These are phyloP conservation scores for Neurospora discreta DNA, from an alignment of 495 filamentous ascomycete genomes.

Conservation along the genomic window DNA sequence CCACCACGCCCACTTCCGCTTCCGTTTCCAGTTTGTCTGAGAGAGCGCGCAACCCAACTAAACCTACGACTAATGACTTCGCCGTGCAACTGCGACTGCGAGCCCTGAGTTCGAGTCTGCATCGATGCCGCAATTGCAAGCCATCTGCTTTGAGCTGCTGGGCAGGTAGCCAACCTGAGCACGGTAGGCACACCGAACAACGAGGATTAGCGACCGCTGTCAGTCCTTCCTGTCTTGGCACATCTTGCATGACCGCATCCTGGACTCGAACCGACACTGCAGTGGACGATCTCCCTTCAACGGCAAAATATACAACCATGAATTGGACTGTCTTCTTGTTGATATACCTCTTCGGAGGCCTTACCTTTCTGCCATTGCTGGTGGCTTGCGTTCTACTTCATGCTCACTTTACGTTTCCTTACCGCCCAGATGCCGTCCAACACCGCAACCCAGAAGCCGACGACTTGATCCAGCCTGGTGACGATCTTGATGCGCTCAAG, in stretches of 20 bases:
- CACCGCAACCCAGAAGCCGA: constrained; percentile 16
- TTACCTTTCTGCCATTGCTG: constrained; percentile 79
- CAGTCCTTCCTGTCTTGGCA: background rate
- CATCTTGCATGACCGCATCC: background rate
- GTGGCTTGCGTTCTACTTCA: constrained; percentile 52
- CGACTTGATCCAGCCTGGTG: constrained; percentile 36
- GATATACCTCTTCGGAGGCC: constrained; percentile 76
- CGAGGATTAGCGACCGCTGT: background rate
- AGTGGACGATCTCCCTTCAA: background rate
- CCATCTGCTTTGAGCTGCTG: background rate
- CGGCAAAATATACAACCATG: constrained; percentile 41
- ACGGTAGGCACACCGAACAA: background rate
- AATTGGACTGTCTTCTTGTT: constrained; percentile 56
- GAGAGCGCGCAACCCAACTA: background rate
- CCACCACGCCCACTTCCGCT: background rate
- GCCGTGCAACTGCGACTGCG: background rate
- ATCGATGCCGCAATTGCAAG: constrained; percentile 16
- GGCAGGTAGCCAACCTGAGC: constrained; percentile 19
- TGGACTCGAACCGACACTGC: background rate
- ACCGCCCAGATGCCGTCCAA: constrained; percentile 25
- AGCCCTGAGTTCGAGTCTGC: background rate
- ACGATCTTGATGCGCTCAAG: constrained; percentile 36
- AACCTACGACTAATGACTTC: background rate
- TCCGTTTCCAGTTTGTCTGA: background rate
- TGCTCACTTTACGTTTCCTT: constrained; percentile 57